A percentile compares a stretch with the other conserved stretches of the same genome.
Conservation (phyloP, 805 yeast species). For the Wickerhamiella kazuoi region DNA sequence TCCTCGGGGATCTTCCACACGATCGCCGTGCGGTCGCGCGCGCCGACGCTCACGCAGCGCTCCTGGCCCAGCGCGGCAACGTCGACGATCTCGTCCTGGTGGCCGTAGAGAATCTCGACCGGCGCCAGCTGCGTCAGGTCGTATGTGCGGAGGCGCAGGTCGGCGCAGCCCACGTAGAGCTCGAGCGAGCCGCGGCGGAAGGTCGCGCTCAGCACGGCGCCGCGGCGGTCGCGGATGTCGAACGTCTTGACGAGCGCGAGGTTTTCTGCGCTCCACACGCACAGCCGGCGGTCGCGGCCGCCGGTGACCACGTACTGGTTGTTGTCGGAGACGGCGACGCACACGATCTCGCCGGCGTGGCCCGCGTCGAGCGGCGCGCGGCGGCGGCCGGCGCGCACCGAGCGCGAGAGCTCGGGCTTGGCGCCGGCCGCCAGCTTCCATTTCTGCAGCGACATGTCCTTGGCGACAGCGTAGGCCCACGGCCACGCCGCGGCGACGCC, state of each 20-base stretch:
- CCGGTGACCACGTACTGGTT: slow-evolving; percentile 86
- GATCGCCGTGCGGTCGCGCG: slow-evolving; percentile 89
- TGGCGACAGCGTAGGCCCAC: slow-evolving; percentile 60
- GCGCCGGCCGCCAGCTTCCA: slow-evolving; percentile 39
- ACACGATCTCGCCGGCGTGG: slow-evolving; percentile 57
- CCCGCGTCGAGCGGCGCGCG: slow-evolving; percentile 29
- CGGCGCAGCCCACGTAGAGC: slow-evolving; percentile 83
- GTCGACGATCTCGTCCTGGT: slow-evolving; percentile 76
- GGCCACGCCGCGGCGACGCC: slow-evolving; percentile 39
- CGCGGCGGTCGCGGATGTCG: slow-evolving; percentile 54
- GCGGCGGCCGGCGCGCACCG: slow-evolving; percentile 27
- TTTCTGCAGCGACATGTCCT: slow-evolving; percentile 62
- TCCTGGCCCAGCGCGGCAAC: slow-evolving; percentile 69
- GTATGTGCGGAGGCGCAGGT: slow-evolving; percentile 73
- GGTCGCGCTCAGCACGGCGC: slow-evolving; percentile 51
- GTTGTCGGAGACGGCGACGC: slow-evolving; percentile 73
- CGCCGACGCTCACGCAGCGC: slow-evolving; percentile 89
- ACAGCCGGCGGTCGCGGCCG: slow-evolving; percentile 62
- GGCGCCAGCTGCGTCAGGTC: slow-evolving; percentile 75
- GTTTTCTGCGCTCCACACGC: slow-evolving; percentile 73
- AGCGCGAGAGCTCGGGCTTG: slow-evolving; percentile 50
- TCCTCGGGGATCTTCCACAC: slow-evolving; percentile 95
- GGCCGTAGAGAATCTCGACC: slow-evolving; percentile 84
- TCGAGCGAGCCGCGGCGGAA: slow-evolving; percentile 74
- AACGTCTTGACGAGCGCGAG: slow-evolving; percentile 60